Evolutionary conservation across 768 basidiomycete species (phyloP).

Genomic region (Pholiota microspora): DNA sequence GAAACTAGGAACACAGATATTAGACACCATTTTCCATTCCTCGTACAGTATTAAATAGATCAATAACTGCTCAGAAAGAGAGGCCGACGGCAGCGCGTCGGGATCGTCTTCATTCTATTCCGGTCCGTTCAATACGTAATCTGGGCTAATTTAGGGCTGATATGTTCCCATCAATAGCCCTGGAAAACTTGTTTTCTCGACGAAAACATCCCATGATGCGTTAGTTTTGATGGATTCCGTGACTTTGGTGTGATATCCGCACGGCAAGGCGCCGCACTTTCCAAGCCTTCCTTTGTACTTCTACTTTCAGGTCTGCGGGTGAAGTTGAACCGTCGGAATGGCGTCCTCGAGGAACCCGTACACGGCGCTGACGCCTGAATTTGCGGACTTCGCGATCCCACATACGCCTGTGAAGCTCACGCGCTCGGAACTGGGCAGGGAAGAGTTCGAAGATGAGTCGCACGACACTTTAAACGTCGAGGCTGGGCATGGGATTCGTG

Average conservation of each 20-base stretch:
- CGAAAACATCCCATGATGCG: background rate
- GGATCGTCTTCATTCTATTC: background rate
- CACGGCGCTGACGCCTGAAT: conserved; percentile 18
- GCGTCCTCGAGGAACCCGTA: conserved; percentile 16
- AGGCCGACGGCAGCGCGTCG: background rate
- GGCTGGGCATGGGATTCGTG: background rate
- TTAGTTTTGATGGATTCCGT: background rate
- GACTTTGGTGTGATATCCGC: background rate
- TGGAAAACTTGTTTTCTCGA: background rate
- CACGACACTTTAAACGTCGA: background rate
- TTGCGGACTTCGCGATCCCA: conserved; percentile 14
- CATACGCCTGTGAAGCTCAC: conserved; percentile 4
- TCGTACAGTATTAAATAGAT: too few species aligned
- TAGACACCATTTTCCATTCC: too few species aligned
- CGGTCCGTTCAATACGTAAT: background rate
- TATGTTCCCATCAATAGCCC: background rate
- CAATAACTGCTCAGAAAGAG: background rate
- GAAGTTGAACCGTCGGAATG: background rate
- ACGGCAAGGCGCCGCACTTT: background rate
- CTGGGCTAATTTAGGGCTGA: background rate
- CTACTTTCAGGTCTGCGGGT: background rate
- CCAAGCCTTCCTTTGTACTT: background rate
- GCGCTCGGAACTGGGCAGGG: background rate
- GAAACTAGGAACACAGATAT: too few species aligned
- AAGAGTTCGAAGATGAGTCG: background rate